Base-by-base conservation (phyloP, 1,284 basidiomycete species). In the Malassezia yamatoensis region DNA sequence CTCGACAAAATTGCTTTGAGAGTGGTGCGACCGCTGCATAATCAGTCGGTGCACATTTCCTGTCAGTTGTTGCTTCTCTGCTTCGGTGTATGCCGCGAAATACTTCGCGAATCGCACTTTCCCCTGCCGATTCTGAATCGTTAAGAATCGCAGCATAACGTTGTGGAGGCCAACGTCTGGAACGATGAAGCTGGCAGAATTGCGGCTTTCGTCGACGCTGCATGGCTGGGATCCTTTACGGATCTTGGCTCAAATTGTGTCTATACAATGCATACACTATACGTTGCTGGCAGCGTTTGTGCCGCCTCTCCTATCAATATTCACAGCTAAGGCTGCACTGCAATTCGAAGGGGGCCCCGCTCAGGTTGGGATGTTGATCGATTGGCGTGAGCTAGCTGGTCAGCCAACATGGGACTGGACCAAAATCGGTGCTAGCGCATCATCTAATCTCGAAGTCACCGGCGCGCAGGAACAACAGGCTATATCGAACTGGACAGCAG, bases 1-100 rank as follows among this genome's bases (percentile, higher is more conserved):
- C 82, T 98, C 93, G 48, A 96, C 91, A 74, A 98, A 98, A 77
- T 98, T 98, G 55, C 89, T 93, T 76, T 98, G 94, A 65, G 96
- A 93, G 77, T 96, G 96, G 79, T 96, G 91, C 76, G 98, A 93
- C 61, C 93, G 78, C n/a, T 91, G 90, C 0, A 93, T 93, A 16
- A 98, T 87, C 59, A 96, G 77, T 40, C 93, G 81, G 75, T 96
- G 93, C 1, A 98, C 91, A 76, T 98, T 93, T 20, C 90, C 91
- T 37, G 90, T 82, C 53, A 96, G 80, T 52, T 89, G 83, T 54
- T 91, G 86, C 88, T 93, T 71, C 44, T 77, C 76, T 8, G 75
- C 71, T 37, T 76, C 75, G 46, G 68, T 65, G 68, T 46, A 64
- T 1, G 90, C 90, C 32, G 86, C 87, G 78, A 94, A 96, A 89